Evolutionary conservation across 2,329 filamentous ascomycete genomes (phyloP), one percentile per base, ranked within the genome.

Genomic region (Camillea tinctor): DNA sequence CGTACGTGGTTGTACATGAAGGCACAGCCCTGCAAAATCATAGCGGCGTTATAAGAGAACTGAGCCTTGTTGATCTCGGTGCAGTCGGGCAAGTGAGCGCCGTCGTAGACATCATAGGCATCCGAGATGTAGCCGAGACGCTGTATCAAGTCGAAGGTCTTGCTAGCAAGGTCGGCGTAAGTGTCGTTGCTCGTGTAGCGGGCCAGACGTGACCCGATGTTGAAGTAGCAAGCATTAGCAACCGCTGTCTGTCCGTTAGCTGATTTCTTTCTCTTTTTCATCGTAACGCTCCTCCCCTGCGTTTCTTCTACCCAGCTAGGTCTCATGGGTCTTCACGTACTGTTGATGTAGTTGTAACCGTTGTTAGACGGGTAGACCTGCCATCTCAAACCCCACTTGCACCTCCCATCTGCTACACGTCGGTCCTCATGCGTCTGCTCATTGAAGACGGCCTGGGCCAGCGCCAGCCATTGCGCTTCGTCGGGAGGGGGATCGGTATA

Each of bases 281-380:
- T 26, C 24, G 9, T 26, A 26, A 26, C 23, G 19, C 22, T n/a
- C n/a, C 5, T 8, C 19, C 7, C n/a, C 36, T 44, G 36, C 6
- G 13, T 44, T 44, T n/a, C 21, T 15, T 36, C 30, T 44, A 3
- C 52, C 17, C 54, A n/a, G n/a, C 13, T 15, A 7, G 36, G 13
- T 44, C 15, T 11, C 36, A 3, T 9, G n/a, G 44, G 19, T 44
- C n/a, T n/a, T n/a, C n/a, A 72, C 75, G 30, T 72, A 81, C 79
- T 82, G 70, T 88, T 88, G 74, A 88, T 95, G 80, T 93, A 93
- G 69, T 88, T 83, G 73, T 91, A 95, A 22, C 91, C 91, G 26
- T 80, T 81, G 70, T 93, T 92, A 65, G 88, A 88, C 1, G 84
- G 79, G 59, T 87, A 91, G 61, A 94, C 89, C 77, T 95, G 91